Evolutionary conservation across 352 stramenopile species (phyloP).

Genomic region (Elongisporangium prolatum): DNA sequence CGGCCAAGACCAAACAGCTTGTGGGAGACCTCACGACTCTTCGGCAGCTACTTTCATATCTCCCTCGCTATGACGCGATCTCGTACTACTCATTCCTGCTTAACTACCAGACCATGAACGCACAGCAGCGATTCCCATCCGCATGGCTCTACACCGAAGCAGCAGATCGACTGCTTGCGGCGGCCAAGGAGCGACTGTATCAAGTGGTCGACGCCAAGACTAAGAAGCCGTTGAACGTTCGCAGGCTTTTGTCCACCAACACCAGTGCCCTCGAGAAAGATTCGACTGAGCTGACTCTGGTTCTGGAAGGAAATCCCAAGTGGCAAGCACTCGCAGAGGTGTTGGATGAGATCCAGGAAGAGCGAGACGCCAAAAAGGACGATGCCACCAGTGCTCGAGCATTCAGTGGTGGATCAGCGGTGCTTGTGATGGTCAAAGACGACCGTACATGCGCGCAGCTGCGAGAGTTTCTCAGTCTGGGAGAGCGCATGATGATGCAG

Average conservation of each 20-base stretch:
- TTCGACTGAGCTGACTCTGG: slow-evolving; percentile 43
- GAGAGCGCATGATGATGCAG: slow-evolving; percentile 78
- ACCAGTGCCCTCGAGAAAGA: slow-evolving; percentile 10
- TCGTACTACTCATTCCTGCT: slow-evolving; percentile 95
- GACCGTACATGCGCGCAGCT: slow-evolving; percentile 85
- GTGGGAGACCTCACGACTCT: slow-evolving; percentile 77
- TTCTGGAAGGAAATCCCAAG: slow-evolving; percentile 92
- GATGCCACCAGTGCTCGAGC: slow-evolving; percentile 8
- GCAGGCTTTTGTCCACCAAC: slow-evolving; percentile 12
- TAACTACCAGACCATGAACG: slow-evolving; percentile 87
- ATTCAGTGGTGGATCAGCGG: slow-evolving; percentile 26
- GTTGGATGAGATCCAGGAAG: slow-evolving; percentile 88
- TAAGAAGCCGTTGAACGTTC: slow-evolving; percentile 32
- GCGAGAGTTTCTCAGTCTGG: slow-evolving; percentile 75
- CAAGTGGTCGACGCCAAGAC: slow-evolving; percentile 63
- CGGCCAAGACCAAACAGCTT: slow-evolving; percentile 92
- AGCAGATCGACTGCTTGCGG: slow-evolving; percentile 90
- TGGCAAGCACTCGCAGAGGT: slow-evolving; percentile 91
- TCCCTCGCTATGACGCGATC: slow-evolving; percentile 95
- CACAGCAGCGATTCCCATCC: slow-evolving; percentile 79
- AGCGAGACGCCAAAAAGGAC: slow-evolving; percentile 17
- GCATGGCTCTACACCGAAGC: slow-evolving; percentile 94
- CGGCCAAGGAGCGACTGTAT: slow-evolving; percentile 92
- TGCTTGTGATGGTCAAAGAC: slow-evolving; percentile 87
- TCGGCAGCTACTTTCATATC: slow-evolving; percentile 86